Evolutionary conservation across 768 basidiomycete species (phyloP).

Genomic region (Terana coerulea): DNA sequence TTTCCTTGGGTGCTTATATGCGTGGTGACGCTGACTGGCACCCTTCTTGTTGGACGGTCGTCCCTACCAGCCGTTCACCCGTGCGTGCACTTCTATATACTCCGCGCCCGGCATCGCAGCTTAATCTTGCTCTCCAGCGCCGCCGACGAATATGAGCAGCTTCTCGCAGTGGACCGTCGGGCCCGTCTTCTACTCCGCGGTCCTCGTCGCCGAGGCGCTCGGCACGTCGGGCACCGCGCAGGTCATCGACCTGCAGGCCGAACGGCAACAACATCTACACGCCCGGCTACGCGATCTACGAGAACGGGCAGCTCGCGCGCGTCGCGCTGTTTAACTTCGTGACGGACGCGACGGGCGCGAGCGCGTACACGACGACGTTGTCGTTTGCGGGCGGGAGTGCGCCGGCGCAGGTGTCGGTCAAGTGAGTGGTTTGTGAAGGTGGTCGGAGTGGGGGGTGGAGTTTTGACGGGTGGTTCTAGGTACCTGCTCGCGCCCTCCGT

Average conservation of each 20-base stretch:
- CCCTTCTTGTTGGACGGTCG: neutral
- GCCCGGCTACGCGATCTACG: conserved; percentile 48
- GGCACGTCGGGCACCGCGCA: conserved; percentile 36
- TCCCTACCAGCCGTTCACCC: conserved; percentile 44
- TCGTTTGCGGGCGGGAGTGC: conserved; percentile 27
- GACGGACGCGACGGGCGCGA: conserved; percentile 36
- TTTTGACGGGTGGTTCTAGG: conserved; percentile 13
- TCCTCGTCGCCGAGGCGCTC: conserved; percentile 43
- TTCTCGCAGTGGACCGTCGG: conserved; percentile 43
- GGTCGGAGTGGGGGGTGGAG: neutral
- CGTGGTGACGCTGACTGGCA: neutral
- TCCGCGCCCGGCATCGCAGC: neutral
- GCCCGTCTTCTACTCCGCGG: conserved; percentile 44
- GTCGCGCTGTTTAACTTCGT: conserved; percentile 49
- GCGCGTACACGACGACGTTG: conserved; percentile 32
- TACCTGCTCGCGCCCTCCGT: conserved; percentile 35
- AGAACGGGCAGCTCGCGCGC: conserved; percentile 37
- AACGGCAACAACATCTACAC: conserved; percentile 32
- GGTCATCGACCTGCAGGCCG: conserved; percentile 38
- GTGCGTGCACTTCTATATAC: conserved; percentile 16
- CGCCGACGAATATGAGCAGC: conserved; percentile 37
- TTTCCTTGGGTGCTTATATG: neutral
- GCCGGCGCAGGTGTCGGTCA: conserved; percentile 28
- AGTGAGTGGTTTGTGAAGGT: conserved; percentile 20
- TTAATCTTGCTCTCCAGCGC: conserved; percentile 27